These are phyloP conservation scores for Stephania yunnanensis DNA, from an alignment of 164 flowering plant genomes.

Conservation along the genomic window DNA sequence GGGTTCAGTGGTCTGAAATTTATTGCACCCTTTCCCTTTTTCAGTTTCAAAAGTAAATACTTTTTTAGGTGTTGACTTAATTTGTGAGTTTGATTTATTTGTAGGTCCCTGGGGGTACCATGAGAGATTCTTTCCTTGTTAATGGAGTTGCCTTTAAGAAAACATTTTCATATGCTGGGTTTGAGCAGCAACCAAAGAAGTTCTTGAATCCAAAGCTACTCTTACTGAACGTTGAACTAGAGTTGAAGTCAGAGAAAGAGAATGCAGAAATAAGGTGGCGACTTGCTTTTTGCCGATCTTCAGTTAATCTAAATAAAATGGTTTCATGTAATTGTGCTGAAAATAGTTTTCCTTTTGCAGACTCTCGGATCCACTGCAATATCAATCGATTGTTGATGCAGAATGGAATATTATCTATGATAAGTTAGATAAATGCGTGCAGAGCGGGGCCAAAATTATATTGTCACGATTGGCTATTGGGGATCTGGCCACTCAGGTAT, in stretches of 20 bases:
- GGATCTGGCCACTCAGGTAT: constrained; percentile 94
- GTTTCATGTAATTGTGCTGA: neutral
- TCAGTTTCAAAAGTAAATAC: neutral
- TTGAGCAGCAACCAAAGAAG: constrained; percentile 98
- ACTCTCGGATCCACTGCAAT: constrained; percentile 87
- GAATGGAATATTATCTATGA: constrained; percentile 99
- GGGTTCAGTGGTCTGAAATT: neutral
- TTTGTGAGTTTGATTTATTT: constrained; percentile 8
- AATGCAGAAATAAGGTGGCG: constrained; percentile 95
- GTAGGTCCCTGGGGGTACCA: constrained; percentile 94
- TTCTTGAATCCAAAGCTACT: constrained; percentile 82
- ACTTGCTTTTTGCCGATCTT: neutral
- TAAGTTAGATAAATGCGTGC: constrained; percentile 91
- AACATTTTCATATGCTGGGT: constrained; percentile 24
- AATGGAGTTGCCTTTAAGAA: constrained; percentile 82
- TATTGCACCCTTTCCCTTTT: neutral
- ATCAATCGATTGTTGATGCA: constrained; percentile 99
- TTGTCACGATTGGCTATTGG: constrained; percentile 96
- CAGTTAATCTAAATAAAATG: neutral
- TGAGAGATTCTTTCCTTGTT: constrained; percentile 95
- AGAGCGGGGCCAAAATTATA: constrained; percentile 92
- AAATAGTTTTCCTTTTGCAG: constrained; percentile 29
- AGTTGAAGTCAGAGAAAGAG: constrained; percentile 97
- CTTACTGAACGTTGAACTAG: constrained; percentile 81
- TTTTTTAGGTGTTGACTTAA: neutral